Conservation (phyloP, 495 filamentous ascomycete genomes). For the Tuber melanosporum region DNA sequence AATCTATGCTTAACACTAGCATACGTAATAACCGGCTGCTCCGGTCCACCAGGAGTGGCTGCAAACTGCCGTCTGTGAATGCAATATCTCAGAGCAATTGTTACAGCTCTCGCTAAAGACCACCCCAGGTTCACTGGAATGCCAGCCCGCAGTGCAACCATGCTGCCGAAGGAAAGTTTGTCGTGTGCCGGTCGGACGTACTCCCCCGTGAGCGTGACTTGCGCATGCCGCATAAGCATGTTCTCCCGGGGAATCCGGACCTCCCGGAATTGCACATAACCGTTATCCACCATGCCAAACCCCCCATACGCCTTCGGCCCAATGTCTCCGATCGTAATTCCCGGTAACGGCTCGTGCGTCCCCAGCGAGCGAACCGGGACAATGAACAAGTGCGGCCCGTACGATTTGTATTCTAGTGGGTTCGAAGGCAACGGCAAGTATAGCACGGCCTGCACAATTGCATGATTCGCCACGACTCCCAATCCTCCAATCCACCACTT, state of each 20-base stretch:
- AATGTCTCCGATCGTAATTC: conserved; percentile 65
- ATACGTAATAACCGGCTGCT: conserved; percentile 68
- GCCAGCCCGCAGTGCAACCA: conserved; percentile 65
- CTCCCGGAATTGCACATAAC: conserved; percentile 65
- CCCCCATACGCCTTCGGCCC: conserved; percentile 62
- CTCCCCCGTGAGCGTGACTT: conserved; percentile 55
- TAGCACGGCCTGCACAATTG: conserved; percentile 60
- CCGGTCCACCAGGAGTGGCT: conserved; percentile 43
- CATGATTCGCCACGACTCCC: conserved; percentile 61
- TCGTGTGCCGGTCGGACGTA: conserved; percentile 60
- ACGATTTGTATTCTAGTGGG: conserved; percentile 48
- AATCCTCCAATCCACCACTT: conserved; percentile 79
- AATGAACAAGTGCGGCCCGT: conserved; percentile 69
- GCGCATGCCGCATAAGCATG: conserved; percentile 62
- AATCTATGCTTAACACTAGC: conserved; percentile 69
- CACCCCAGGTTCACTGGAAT: conserved; percentile 63
- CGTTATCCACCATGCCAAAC: conserved; percentile 69
- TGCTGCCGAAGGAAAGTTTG: conserved; percentile 62
- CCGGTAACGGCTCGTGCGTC: conserved; percentile 64
- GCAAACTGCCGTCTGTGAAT: conserved; percentile 63
- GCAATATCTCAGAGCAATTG: conserved; percentile 65
- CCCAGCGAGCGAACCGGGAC: conserved; percentile 65
- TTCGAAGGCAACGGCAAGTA: conserved; percentile 21
- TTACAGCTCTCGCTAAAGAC: conserved; percentile 65
- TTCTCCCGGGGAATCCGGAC: conserved; percentile 62